A percentile compares a stretch with the other conserved stretches of the same genome.
Conservation (phyloP, 768 basidiomycete species). For the Lyophyllum shimeji region DNA sequence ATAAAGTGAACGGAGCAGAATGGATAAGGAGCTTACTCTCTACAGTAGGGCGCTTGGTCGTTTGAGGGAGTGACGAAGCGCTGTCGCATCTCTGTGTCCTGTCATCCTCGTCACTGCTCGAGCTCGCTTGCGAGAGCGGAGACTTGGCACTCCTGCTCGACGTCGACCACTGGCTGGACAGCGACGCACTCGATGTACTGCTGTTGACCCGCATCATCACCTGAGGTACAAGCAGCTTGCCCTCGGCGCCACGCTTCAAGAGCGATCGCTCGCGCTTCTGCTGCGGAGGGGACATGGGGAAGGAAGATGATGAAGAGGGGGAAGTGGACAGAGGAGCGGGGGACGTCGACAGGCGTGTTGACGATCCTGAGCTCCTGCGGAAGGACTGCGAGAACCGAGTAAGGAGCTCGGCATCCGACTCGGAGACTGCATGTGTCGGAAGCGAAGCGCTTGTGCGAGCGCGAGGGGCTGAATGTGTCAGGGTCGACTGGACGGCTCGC, state of each 20-base stretch:
- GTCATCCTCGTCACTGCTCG: conserved; percentile 28
- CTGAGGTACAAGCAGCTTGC: conserved; percentile 55
- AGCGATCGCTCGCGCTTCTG: conserved; percentile 50
- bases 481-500: conserved; percentile 48
- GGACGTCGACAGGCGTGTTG: conserved; percentile 32
- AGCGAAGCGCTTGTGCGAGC: conserved; percentile 9
- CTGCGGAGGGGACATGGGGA: conserved; percentile 32
- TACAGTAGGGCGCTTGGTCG: conserved; percentile 39
- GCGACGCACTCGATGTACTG: conserved; percentile 34
- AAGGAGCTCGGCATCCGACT: conserved; percentile 43
- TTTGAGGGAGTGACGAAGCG: conserved; percentile 19
- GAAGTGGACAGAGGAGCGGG: conserved; percentile 33
- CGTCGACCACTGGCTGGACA: conserved; percentile 33
- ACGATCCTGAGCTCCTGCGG: conserved; percentile 49
- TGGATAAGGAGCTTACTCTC: conserved; percentile 46
- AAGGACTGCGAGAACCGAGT: conserved; percentile 57
- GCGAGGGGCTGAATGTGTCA: conserved; percentile 28
- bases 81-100: conserved; percentile 20
- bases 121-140: conserved; percentile 30
- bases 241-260: conserved; percentile 60
- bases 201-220: conserved; percentile 39
- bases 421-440: conserved; percentile 14
- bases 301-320: conserved; percentile 33
- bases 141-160: conserved; percentile 29
- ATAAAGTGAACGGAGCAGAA: background rate